Conservation (phyloP, 331 rosid species). For the Dryas integrifolia region DNA sequence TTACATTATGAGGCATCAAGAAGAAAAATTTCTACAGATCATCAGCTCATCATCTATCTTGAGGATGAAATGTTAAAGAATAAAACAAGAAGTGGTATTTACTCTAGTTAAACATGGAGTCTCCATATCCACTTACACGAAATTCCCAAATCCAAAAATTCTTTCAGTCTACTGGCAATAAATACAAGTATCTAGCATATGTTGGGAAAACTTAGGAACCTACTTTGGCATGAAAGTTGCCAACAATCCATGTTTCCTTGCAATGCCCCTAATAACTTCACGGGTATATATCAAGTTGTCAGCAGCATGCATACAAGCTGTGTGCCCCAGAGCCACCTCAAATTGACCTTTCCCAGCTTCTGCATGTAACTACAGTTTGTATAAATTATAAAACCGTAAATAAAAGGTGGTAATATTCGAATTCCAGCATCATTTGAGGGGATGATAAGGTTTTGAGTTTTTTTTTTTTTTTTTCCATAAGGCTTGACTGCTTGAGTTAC, state of each 20-base stretch:
- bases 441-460: too few species aligned
- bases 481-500: too few species aligned
- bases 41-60: not conserved
- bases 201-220: constrained; percentile 20
- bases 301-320: constrained; percentile 57
- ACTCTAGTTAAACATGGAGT: not conserved
- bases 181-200: not conserved
- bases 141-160: not conserved
- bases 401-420: constrained; percentile 15
- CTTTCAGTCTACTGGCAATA: not conserved
- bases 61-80: not conserved
- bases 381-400: constrained; percentile 13
- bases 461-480: not conserved
- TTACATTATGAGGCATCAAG: not conserved
- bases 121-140: not conserved
- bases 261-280: constrained; percentile 64
- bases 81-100: not conserved
- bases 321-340: constrained; percentile 62
- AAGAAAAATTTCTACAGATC: not conserved
- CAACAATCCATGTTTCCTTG: constrained; percentile 75
- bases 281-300: constrained; percentile 71
- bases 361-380: constrained; percentile 59
- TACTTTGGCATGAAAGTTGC: constrained; percentile 95
- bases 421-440: not conserved
- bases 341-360: constrained; percentile 91